These are phyloP conservation scores for Pyrenula aspistea DNA, from an alignment of 495 filamentous ascomycete genomes.

Conservation along the genomic window DNA sequence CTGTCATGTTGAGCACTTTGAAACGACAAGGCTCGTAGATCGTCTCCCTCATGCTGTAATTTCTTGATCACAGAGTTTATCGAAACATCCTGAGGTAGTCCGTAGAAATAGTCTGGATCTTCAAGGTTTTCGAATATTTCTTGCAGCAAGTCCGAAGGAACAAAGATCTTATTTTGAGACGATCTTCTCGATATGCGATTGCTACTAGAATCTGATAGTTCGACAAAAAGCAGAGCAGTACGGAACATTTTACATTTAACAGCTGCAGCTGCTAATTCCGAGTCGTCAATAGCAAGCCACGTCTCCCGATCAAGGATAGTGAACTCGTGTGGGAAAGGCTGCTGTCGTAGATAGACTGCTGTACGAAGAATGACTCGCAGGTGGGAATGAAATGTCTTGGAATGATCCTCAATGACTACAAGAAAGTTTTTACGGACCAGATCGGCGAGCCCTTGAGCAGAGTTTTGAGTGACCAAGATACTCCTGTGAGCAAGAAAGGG, in stretches of 20 bases:
- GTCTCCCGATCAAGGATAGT: constrained; percentile 65
- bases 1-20: constrained; percentile 87
- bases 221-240: constrained; percentile 72
- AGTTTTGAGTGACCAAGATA: constrained; percentile 45
- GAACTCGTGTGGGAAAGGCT: constrained; percentile 57
- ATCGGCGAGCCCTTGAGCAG: constrained; percentile 23
- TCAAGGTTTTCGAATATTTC: constrained; percentile 81
- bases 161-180: constrained; percentile 42
- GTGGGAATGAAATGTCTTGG: neutral
- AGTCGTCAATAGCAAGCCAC: constrained; percentile 79
- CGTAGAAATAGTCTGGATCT: constrained; percentile 93
- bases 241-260: constrained; percentile 73
- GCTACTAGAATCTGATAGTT: constrained; percentile 49
- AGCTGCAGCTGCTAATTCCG: constrained; percentile 64
- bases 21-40: constrained; percentile 78
- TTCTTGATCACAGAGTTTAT: constrained; percentile 65
- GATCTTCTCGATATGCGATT: constrained; percentile 51
- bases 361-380: neutral
- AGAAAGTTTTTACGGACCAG: constrained; percentile 34
- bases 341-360: constrained; percentile 78
- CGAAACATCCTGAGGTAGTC: constrained; percentile 68
- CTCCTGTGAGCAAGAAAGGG: constrained; percentile 68
- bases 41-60: constrained; percentile 85
- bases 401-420: constrained; percentile 13
- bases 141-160: constrained; percentile 57